Evolutionary conservation across 2,329 filamentous ascomycete species (phyloP).

Genomic region (Colletotrichum falcatum): DNA sequence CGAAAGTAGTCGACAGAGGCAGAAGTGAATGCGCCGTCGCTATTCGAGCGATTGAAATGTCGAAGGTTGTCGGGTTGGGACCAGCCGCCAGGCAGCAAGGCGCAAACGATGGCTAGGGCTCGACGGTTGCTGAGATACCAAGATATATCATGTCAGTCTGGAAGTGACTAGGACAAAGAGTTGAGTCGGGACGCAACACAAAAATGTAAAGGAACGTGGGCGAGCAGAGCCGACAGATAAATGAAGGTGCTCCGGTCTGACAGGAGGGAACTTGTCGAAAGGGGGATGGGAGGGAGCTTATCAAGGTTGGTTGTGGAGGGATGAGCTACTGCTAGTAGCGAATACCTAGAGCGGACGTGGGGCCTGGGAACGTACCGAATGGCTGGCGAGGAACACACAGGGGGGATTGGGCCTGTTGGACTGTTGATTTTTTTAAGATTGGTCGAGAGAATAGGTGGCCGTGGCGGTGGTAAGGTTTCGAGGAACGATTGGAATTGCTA

Average conservation of each 20-base stretch:
- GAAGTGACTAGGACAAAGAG: slow-evolving; percentile 27
- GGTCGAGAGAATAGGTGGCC: no score
- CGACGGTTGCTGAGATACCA: slow-evolving; percentile 25
- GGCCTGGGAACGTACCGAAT: slow-evolving; percentile 29
- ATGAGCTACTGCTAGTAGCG: slow-evolving; percentile 37
- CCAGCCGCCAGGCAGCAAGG: slow-evolving; percentile 16
- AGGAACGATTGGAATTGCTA: slow-evolving; percentile 11
- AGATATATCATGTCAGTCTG: slow-evolving; percentile 36
- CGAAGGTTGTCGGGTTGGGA: slow-evolving; percentile 11
- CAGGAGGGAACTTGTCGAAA: slow-evolving; percentile 6
- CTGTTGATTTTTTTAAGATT: neutral
- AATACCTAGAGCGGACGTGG: slow-evolving; percentile 36
- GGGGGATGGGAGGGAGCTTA: slow-evolving; percentile 29
- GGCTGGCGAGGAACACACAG: slow-evolving; percentile 20
- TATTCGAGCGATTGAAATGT: neutral
- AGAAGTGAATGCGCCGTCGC: slow-evolving; percentile 27
- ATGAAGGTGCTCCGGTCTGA: slow-evolving; percentile 21
- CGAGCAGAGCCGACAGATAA: slow-evolving; percentile 36
- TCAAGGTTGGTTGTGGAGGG: slow-evolving; percentile 35
- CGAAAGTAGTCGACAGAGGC: slow-evolving; percentile 9
- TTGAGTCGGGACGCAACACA: neutral
- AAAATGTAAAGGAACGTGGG: neutral
- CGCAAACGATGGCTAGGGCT: slow-evolving; percentile 1
- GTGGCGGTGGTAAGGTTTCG: slow-evolving; percentile 1
- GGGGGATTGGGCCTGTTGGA: neutral